phyloP scores from a whole-genome alignment of 768 basidiomycete species.

The Fomitopsis serialis region DNA sequence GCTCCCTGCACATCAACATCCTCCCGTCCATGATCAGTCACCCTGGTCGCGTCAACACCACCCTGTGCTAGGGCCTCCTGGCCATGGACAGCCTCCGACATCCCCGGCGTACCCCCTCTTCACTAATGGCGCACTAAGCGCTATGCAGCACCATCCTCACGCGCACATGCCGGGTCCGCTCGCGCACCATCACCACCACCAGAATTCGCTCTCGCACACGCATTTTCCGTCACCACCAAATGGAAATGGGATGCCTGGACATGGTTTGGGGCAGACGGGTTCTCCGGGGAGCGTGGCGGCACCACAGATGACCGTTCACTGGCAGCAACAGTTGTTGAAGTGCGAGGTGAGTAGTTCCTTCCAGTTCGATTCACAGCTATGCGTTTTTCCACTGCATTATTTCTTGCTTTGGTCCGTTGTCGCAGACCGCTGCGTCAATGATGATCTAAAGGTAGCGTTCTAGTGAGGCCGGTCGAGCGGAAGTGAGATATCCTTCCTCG shows the following conservation, averaged over 20 bases:
- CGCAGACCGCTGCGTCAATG: no score
- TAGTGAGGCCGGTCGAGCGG: no score
- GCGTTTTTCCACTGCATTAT: no score
- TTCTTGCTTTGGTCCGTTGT: no score
- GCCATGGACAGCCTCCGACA: slow-evolving; percentile 54
- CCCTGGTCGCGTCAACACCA: slow-evolving; percentile 66
- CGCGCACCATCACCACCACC: slow-evolving; percentile 65
- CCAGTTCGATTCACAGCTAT: background rate
- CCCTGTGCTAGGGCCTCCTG: slow-evolving; percentile 42
- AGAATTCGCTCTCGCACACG: slow-evolving; percentile 63
- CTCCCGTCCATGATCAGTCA: slow-evolving; percentile 48
- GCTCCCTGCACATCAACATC: slow-evolving; percentile 56
- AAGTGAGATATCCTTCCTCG: no score
- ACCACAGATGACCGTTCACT: slow-evolving; percentile 74
- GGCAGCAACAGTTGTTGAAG: slow-evolving; percentile 92
- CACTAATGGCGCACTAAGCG: slow-evolving; percentile 42
- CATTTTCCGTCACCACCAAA: slow-evolving; percentile 77
- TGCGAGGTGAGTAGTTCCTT: slow-evolving; percentile 67
- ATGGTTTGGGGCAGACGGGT: slow-evolving; percentile 34
- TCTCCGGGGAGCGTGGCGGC: slow-evolving; percentile 46
- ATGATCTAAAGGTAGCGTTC: no score
- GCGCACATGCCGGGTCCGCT: slow-evolving; percentile 45
- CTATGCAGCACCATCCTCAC: slow-evolving; percentile 59
- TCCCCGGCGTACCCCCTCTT: slow-evolving; percentile 76
- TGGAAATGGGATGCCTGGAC: slow-evolving; percentile 37